These are phyloP conservation scores for Coemansia sp. DNA, from an alignment of 192 early-diverging fungal genomes.

Conservation along the genomic window DNA sequence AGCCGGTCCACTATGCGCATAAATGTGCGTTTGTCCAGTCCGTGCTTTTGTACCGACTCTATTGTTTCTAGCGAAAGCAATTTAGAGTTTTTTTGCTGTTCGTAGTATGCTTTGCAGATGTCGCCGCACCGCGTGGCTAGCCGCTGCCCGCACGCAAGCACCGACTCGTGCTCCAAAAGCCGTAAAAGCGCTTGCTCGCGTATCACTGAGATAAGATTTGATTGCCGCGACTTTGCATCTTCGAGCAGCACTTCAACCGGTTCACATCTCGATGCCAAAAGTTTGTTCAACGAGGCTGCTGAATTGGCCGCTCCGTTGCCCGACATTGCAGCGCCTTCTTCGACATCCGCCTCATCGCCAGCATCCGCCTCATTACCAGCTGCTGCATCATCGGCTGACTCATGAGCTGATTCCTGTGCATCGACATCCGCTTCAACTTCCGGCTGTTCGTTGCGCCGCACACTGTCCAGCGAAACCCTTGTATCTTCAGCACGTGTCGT, in stretches of 20 bases:
- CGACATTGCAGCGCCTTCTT: background rate
- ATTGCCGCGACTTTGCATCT: conserved; percentile 16
- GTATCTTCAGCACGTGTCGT: background rate
- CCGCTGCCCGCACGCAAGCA: conserved; percentile 4
- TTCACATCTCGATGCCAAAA: background rate
- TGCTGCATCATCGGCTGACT: background rate
- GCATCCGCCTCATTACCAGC: background rate
- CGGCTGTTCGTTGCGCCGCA: background rate
- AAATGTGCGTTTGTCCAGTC: conserved; percentile 39
- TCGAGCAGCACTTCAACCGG: conserved; percentile 15
- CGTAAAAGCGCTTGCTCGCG: conserved; percentile 31
- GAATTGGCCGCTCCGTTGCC: background rate
- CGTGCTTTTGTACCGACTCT: conserved; percentile 3
- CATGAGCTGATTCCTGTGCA: background rate
- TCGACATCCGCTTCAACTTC: background rate
- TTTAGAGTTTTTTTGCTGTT: background rate
- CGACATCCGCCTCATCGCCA: background rate
- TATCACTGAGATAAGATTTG: conserved; percentile 12
- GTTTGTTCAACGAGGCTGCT: background rate
- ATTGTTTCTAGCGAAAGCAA: conserved; percentile 11
- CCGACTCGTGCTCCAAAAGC: conserved; percentile 23
- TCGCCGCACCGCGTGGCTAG: conserved; percentile 5
- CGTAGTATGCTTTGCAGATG: conserved; percentile 7
- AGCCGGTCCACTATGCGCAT: conserved; percentile 18
- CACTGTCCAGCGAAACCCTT: background rate